Base-by-base conservation (phyloP, 2,329 filamentous ascomycete genomes). In the Fusarium brevicatenulatum region DNA sequence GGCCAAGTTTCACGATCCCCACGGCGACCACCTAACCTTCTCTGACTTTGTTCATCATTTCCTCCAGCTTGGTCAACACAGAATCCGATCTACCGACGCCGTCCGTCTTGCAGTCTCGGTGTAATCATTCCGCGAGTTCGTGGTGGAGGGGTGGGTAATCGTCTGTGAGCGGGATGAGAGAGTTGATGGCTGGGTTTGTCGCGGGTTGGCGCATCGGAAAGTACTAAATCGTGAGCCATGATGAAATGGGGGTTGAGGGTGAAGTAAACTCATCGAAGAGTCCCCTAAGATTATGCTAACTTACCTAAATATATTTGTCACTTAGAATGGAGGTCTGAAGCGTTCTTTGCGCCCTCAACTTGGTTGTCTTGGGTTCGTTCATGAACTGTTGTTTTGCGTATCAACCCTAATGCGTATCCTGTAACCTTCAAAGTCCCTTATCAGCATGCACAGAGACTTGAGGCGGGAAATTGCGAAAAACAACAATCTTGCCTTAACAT, bases 1-100 rank as follows among this genome's bases (percentile, higher is more conserved):
- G 83, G 88, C 95, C 73, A 98, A 98, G 81, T 99, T 99, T 83
- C 94, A 98, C 83, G 96, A 99, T 78, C 93, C 95, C 0, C 91
- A 94, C 63, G 96, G 96, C 58, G 96, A 99, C 79, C 96, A 99
- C 78, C 87, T 99, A 18, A 99, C 96, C 0, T 87, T 32, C 11
- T 32, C 13, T 32, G 32, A 32, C 32, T 13, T 32, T 32, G 32
- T 4, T 32, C 32, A 32, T 32, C 32, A 4, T 32, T 32, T 32
- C 32, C 32, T 32, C 32, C 12, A 32, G 32, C 32, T 5, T 32
- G 11, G 32, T 32, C 32, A 32, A 32, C 32, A 32, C 32, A 32
- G 11, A 32, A 32, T 32, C 32, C 32, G 11, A 32, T 32, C 30
- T 32, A 32, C 30, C 10, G 30, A 32, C 11, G 30, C 30, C 30